Conservation (phyloP, 2,329 filamentous ascomycete species). For the Colletotrichum karsti region DNA sequence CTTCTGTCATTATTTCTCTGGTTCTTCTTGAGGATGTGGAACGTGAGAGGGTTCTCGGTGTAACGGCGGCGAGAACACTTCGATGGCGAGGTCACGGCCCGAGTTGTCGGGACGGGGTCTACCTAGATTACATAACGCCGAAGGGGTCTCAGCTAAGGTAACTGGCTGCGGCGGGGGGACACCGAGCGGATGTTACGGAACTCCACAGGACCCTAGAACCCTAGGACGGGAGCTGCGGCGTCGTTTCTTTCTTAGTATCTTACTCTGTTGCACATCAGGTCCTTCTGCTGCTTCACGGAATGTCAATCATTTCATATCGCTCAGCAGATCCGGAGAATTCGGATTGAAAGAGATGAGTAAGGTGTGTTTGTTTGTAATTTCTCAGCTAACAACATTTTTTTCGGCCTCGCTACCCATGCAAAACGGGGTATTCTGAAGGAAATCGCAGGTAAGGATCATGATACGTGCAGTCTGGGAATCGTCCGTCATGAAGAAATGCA, state of each 20-base stretch:
- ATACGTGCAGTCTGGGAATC: slow-evolving; percentile 24
- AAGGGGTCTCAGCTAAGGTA: not conserved
- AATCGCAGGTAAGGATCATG: slow-evolving; percentile 3
- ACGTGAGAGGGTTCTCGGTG: not conserved
- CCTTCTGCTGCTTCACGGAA: too few relatives aligned
- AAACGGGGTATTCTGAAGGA: slow-evolving; percentile 6
- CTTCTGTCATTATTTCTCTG: slow-evolving; percentile 40
- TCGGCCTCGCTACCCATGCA: slow-evolving; percentile 22
- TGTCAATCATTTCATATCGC: too few relatives aligned
- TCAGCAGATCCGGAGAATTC: not conserved
- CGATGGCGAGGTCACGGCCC: not conserved
- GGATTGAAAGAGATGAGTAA: not conserved
- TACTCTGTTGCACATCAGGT: not conserved
- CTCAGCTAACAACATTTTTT: not conserved
- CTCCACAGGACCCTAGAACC: not conserved
- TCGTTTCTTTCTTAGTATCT: not conserved
- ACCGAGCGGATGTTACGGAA: not conserved
- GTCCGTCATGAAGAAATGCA: slow-evolving; percentile 4
- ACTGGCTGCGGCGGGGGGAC: not conserved
- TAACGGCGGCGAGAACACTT: not conserved
- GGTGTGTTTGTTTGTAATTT: not conserved
- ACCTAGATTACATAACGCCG: slow-evolving; percentile 13
- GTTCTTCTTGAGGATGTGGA: not conserved
- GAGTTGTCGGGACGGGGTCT: not conserved
- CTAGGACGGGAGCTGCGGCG: not conserved